A percentile compares a stretch with the other conserved stretches of the same genome.
These are phyloP conservation scores for Penicillium sp. DNA, from an alignment of 2,329 filamentous ascomycete genomes.

Conservation along the genomic window DNA sequence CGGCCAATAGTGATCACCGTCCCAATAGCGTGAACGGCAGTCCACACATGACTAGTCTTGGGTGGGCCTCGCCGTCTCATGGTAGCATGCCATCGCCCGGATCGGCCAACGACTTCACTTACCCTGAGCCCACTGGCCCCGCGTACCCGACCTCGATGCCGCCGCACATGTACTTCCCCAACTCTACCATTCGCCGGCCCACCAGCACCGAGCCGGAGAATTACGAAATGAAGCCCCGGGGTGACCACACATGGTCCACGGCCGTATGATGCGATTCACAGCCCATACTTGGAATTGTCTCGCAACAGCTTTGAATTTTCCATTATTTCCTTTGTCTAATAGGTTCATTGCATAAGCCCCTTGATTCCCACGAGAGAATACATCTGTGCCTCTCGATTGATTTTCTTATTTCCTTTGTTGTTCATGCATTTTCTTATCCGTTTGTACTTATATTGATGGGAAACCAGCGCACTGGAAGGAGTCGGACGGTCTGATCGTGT, in stretches of 20 bases:
- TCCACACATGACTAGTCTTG: slow-evolving; percentile 76
- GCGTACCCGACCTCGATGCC: slow-evolving; percentile 45
- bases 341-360: slow-evolving; percentile 22
- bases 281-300: background rate
- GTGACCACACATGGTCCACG: slow-evolving; percentile 39
- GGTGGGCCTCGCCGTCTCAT: slow-evolving; percentile 84
- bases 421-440: slow-evolving; percentile 11
- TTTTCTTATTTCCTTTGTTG: slow-evolving; percentile 15
- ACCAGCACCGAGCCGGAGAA: slow-evolving; percentile 71
- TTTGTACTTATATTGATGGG: slow-evolving; percentile 15
- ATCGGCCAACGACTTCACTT: slow-evolving; percentile 71
- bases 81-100: slow-evolving; percentile 69
- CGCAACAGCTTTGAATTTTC: slow-evolving; percentile 6
- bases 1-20: slow-evolving; percentile 72
- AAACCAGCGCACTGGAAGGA: slow-evolving; percentile 13
- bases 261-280: slow-evolving; percentile 27
- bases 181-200: slow-evolving; percentile 66
- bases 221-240: slow-evolving; percentile 60
- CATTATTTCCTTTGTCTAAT: slow-evolving; percentile 22
- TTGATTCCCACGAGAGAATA: slow-evolving; percentile 25
- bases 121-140: slow-evolving; percentile 68
- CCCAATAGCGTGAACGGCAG: slow-evolving; percentile 74
- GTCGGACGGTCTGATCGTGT: slow-evolving; percentile 14
- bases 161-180: slow-evolving; percentile 70
- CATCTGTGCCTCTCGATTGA: slow-evolving; percentile 11